A percentile compares a stretch with the other conserved stretches of the same genome.
Conservation (phyloP, 805 yeast species). For the Barnettozyma sp. region DNA sequence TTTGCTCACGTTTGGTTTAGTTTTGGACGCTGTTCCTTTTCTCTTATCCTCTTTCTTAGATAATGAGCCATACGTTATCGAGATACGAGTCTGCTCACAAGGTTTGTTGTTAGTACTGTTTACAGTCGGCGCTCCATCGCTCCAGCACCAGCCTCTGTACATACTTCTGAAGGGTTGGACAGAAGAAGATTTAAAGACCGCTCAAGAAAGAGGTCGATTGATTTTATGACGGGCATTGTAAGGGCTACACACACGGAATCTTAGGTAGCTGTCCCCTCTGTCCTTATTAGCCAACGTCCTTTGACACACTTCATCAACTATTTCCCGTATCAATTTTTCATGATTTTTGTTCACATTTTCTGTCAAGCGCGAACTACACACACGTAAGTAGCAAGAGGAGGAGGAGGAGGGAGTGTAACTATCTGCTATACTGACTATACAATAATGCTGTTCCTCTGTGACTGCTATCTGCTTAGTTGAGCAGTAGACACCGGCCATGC, state of each 20-base stretch:
- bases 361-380: too few relatives aligned
- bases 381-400: too few relatives aligned
- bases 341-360: too few relatives aligned
- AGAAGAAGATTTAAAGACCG: conserved; percentile 17
- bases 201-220: conserved; percentile 21
- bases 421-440: too few relatives aligned
- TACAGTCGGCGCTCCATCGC: neutral
- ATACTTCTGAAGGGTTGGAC: conserved; percentile 18
- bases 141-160: too few relatives aligned
- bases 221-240: conserved; percentile 16
- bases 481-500: neutral
- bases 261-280: too few relatives aligned
- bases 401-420: too few relatives aligned
- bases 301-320: neutral
- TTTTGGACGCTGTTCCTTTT: conserved; percentile 1
- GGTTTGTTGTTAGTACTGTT: conserved; percentile 5
- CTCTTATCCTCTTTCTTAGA: conserved; percentile 15
- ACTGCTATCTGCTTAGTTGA: too few relatives aligned
- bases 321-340: neutral
- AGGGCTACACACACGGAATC: too few relatives aligned
- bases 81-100: conserved; percentile 17
- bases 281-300: too few relatives aligned
- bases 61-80: conserved; percentile 24
- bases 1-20: conserved; percentile 6
- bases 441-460: too few relatives aligned